Base-by-base conservation (phyloP, 2,329 filamentous ascomycete genomes). In the Alternaria dauci region DNA sequence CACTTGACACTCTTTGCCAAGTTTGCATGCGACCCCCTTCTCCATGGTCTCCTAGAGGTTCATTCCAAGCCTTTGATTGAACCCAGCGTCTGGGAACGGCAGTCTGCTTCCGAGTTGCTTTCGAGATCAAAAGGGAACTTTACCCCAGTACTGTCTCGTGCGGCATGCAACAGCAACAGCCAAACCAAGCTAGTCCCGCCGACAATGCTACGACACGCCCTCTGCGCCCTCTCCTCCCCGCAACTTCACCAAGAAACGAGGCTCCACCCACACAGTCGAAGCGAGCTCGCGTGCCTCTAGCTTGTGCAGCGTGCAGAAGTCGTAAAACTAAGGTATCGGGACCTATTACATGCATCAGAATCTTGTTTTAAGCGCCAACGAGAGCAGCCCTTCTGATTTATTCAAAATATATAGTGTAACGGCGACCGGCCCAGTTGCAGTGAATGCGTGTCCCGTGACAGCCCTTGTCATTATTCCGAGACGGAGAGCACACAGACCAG, bases 271-370 rank as follows among this genome's bases (percentile, higher is more conserved):
- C 36, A 8, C 60, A 64, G 9, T 57, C 58, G 23, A 67, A 67
- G 44, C 55, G 65, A 42, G 55, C 52, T 30, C 66, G 66, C 32
- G 56, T 66, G 16, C 61, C 65, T 18, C 36, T 62, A 32, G 66
- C 66, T n/a, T 69, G 66, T 47, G 52, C 62, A 38, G 62, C 66
- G 25, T 69, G 66, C 57, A 61, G 66, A 51, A 44, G n/a, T 26
- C 64, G 66, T 16, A 67, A 67, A 63, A 66, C 62, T 9, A 69
- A 69, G 66, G 66, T 69, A 61, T 5, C 28, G 8, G 8, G 18
- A 18, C 26, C 14, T 28, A 48, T 25, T 50, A 16, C 8, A 42
- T 38, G 46, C 47, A 11, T 26, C 43, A n/a, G 52, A 16, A 30
- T 25, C 8, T 42, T 3, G 20, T 25, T 42, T 25, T 4, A 16